Percentiles rank a stretch among this genome's conserved stretches.
Evolutionary conservation across 1,284 basidiomycete species (phyloP).

Genomic region (Golubevia pallescens): DNA sequence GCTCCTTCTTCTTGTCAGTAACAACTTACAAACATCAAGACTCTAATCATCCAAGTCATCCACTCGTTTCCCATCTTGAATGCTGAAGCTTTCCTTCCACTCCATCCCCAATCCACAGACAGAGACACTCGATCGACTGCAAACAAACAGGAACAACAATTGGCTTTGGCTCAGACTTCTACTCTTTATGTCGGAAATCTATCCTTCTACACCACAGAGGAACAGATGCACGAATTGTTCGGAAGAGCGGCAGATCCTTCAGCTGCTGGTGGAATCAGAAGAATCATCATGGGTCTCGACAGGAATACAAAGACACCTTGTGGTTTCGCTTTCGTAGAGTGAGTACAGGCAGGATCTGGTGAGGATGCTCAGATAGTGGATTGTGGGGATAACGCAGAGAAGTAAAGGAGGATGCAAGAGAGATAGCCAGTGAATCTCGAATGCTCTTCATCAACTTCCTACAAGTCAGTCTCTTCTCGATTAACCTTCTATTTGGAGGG

Average conservation of each 20-base stretch:
- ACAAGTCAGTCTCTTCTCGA: too few species aligned
- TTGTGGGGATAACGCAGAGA: neutral
- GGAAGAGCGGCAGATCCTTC: conserved; percentile 35
- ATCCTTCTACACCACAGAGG: conserved; percentile 49
- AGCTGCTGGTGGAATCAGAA: conserved; percentile 53
- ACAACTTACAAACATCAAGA: too few species aligned
- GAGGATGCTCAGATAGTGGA: neutral
- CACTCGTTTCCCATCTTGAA: neutral
- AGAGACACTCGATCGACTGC: conserved; percentile 48
- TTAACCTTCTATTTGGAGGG: too few species aligned
- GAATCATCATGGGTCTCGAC: conserved; percentile 64
- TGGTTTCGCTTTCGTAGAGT: conserved; percentile 63
- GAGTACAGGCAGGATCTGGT: conserved; percentile 15
- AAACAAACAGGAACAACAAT: conserved; percentile 37
- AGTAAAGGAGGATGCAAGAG: neutral
- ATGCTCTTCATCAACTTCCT: neutral
- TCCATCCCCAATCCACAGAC: conserved; percentile 13
- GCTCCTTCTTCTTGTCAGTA: conserved; percentile 14
- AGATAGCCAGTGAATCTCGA: neutral
- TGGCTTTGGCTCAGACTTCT: conserved; percentile 35
- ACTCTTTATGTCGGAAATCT: conserved; percentile 54
- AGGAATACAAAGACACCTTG: conserved; percentile 60
- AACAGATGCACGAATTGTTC: conserved; percentile 64
- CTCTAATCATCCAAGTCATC: neutral
- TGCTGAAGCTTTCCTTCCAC: neutral